Evolutionary conservation across 1,284 basidiomycete species (phyloP).

Genomic region (Trichosporon sp.): DNA sequence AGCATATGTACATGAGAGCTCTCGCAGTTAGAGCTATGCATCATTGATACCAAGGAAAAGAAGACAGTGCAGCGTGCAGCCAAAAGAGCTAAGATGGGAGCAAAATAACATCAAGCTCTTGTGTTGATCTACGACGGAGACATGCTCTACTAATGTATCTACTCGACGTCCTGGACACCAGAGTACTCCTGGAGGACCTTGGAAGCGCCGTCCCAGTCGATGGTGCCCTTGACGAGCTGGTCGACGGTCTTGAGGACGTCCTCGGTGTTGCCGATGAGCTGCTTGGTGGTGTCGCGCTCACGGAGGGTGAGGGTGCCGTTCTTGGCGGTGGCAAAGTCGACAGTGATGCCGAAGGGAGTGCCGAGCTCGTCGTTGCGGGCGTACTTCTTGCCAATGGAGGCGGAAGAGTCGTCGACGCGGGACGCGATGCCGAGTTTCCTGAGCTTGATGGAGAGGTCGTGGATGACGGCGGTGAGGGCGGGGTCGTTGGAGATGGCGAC

Average conservation of each 20-base stretch:
- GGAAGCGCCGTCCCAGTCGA: conserved; percentile 79
- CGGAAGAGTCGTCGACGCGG: conserved; percentile 92
- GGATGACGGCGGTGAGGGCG: conserved; percentile 80
- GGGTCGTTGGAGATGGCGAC: conserved; percentile 90
- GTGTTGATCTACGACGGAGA: background rate
- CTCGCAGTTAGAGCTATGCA: background rate
- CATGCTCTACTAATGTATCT: conserved; percentile 23
- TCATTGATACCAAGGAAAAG: background rate
- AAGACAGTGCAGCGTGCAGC: background rate
- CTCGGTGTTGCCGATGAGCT: conserved; percentile 90
- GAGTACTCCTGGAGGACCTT: conserved; percentile 75
- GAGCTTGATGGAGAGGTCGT: conserved; percentile 83
- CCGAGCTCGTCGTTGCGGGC: conserved; percentile 98
- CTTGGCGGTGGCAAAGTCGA: conserved; percentile 92
- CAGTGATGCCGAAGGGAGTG: conserved; percentile 92
- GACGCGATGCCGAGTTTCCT: conserved; percentile 85
- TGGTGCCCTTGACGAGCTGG: conserved; percentile 71
- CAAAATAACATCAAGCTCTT: background rate
- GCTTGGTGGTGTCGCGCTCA: conserved; percentile 91
- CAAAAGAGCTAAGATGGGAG: background rate
- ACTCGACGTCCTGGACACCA: conserved; percentile 81
- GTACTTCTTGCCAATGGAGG: conserved; percentile 95
- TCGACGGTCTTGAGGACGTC: conserved; percentile 81
- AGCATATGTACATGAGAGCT: conserved; percentile 20
- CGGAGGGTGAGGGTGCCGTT: conserved; percentile 87